These are phyloP conservation scores for Ascochyta lentis DNA, from an alignment of 2,329 filamentous ascomycete genomes.

Conservation along the genomic window DNA sequence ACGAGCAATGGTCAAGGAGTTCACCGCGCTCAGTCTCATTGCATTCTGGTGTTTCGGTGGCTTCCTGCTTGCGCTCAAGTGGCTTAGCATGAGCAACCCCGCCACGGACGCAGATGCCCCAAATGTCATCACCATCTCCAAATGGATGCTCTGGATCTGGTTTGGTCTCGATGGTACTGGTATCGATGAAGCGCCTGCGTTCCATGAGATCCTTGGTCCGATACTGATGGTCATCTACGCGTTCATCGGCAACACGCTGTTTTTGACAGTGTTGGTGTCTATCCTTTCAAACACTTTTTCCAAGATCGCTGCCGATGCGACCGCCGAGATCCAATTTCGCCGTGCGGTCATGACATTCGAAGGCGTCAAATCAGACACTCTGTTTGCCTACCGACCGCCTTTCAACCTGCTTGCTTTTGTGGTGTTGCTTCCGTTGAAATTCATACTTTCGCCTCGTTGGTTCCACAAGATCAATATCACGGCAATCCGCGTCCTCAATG, in stretches of 20 bases:
- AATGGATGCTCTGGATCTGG: slow-evolving; percentile 96
- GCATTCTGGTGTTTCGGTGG: slow-evolving; percentile 85
- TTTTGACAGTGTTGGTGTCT: slow-evolving; percentile 86
- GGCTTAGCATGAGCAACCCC: slow-evolving; percentile 65
- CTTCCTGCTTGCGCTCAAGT: slow-evolving; percentile 79
- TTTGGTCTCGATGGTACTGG: slow-evolving; percentile 78
- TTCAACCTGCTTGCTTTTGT: slow-evolving; percentile 82
- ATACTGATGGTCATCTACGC: slow-evolving; percentile 83
- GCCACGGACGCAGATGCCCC: slow-evolving; percentile 52
- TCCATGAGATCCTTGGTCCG: slow-evolving; percentile 81
- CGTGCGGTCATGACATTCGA: slow-evolving; percentile 82
- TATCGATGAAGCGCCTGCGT: slow-evolving; percentile 66
- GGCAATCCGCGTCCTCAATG: slow-evolving; percentile 74
- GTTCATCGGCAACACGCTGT: slow-evolving; percentile 85
- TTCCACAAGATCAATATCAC: slow-evolving; percentile 90
- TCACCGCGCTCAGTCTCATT: slow-evolving; percentile 76
- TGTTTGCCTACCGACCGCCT: slow-evolving; percentile 82
- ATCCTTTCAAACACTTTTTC: slow-evolving; percentile 87
- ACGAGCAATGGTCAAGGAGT: slow-evolving; percentile 85
- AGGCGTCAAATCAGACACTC: slow-evolving; percentile 82
- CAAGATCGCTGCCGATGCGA: slow-evolving; percentile 76
- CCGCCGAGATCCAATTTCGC: slow-evolving; percentile 84
- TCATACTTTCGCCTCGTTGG: slow-evolving; percentile 79
- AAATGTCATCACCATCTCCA: slow-evolving; percentile 72
- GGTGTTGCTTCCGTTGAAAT: slow-evolving; percentile 77